Conservation (phyloP, 306 rosid species). For the Potentilla sterilis region DNA sequence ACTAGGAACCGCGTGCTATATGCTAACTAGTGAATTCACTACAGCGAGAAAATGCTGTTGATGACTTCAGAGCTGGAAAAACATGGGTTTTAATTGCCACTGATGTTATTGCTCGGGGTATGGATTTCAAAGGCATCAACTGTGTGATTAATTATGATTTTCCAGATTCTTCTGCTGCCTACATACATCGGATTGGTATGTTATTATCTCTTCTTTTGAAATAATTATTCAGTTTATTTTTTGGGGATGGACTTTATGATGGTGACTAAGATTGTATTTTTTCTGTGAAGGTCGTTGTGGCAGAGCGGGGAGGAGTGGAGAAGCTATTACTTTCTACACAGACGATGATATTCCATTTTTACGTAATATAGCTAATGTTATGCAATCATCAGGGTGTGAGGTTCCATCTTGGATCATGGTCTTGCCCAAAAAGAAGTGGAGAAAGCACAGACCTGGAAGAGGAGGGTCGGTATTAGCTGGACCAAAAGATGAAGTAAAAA, state of each 20-base stretch:
- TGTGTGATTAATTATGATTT: constrained; percentile 91
- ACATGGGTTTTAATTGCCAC: constrained; percentile 97
- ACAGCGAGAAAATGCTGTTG: constrained; percentile 87
- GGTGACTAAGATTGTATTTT: constrained; percentile 20
- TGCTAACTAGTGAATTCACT: constrained; percentile 26
- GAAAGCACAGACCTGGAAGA: constrained; percentile 81
- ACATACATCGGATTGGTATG: constrained; percentile 92
- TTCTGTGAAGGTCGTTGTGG: constrained; percentile 81
- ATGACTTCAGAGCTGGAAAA: constrained; percentile 89
- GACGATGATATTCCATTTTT: constrained; percentile 78
- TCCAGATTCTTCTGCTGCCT: constrained; percentile 86
- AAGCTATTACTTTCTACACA: constrained; percentile 85
- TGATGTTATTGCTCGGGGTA: constrained; percentile 95
- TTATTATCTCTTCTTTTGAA: constrained; percentile 10
- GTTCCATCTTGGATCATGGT: constrained; percentile 76
- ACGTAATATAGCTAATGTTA: constrained; percentile 75
- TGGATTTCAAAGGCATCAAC: constrained; percentile 94
- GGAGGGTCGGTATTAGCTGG: constrained; percentile 75
- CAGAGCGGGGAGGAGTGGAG: constrained; percentile 92
- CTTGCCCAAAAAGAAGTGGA: constrained; percentile 83
- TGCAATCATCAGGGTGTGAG: constrained; percentile 83
- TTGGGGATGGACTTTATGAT: neutral
- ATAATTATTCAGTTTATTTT: neutral
- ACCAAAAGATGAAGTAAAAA: constrained; percentile 32
- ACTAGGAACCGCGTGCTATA: neutral